Evolutionary conservation across 208 protist genomes (phyloP), one percentile per base, ranked within the genome.

Genomic region (Acanthamoeba triangularis): DNA sequence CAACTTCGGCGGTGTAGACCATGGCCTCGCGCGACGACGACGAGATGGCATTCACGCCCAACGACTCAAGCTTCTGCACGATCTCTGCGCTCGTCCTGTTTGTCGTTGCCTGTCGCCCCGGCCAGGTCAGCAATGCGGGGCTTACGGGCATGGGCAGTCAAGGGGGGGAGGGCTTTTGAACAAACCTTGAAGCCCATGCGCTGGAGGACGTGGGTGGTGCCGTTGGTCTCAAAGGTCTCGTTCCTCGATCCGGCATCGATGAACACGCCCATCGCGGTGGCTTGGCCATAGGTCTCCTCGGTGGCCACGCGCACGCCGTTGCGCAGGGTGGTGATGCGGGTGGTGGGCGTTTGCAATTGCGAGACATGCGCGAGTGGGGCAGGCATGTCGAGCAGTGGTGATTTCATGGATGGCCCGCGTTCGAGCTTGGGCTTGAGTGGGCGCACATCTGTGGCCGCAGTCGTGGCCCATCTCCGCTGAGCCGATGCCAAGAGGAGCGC

Each of bases 261-360:
- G 69, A 94, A 82, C 0, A 94, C 69, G 23, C 69, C 69, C 28
- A 94, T 67, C 14, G 67, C 54, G 61, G 30, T 94, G 67, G 54
- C 67, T 33, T 94, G 90, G 23, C 90, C 90, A 35, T 94, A 94
- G 49, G 67, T 65, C 28, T 94, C 90, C 67, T 94, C 67, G 37
- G 67, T 84, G 90, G 69, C 90, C 7, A 94, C 90, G 47, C 90
- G 90, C 16, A 94, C 67, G 90, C 90, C 90, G 47, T 94, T 94
- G 52, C 16, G 47, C 0, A 94, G 41, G 23, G 61, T 76, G 20
- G 90, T 94, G 47, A 82, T 63, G 18, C 47, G 90, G 16, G 90
- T 94, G 6, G n/a, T 10, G 18, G 90, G 90, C 18, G 41, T 67
- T 33, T 93, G 76, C 23, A 93, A 54, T 54, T 67, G 33, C 3